Evolutionary conservation across 2,329 filamentous ascomycete species (phyloP).

Genomic region (Fusarium acutatum): DNA sequence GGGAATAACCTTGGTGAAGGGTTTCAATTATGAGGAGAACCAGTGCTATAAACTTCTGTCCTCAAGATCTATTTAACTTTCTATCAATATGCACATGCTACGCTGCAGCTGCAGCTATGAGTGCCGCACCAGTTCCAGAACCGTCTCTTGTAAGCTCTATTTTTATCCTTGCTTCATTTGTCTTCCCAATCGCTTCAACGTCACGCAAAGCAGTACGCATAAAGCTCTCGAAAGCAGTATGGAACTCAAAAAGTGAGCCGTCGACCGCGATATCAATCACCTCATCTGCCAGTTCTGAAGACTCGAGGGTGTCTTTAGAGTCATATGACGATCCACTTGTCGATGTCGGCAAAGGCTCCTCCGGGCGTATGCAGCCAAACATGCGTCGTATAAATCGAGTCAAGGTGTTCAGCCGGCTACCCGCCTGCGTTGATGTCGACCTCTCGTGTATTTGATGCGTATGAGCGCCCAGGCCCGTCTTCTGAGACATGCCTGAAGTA

Average conservation of each 20-base stretch:
- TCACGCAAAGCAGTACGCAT: not conserved
- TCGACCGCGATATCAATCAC: not conserved
- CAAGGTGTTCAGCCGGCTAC: accelerated
- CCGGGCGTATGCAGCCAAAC: not conserved
- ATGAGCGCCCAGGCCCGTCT: accelerated
- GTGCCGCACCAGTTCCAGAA: constrained; percentile 2
- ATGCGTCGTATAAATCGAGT: not conserved
- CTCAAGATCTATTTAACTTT: not conserved
- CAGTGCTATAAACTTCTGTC: not conserved
- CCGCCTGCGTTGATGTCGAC: accelerated
- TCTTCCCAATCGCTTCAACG: not conserved
- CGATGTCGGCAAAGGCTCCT: accelerated
- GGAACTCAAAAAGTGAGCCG: constrained; percentile 2
- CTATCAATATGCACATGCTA: not conserved
- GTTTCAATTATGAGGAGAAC: not conserved
- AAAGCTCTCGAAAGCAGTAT: not conserved
- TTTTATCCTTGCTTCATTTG: not conserved
- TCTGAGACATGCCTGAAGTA: not conserved
- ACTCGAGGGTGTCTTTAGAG: not conserved
- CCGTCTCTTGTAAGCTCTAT: constrained; percentile 15
- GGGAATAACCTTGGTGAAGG: not conserved
- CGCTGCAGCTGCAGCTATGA: not conserved
- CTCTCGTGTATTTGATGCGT: not conserved
- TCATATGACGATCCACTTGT: not conserved
- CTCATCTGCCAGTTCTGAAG: not conserved